phyloP scores from a whole-genome alignment of 768 basidiomycete species.

The Crepidotus variabilis region DNA sequence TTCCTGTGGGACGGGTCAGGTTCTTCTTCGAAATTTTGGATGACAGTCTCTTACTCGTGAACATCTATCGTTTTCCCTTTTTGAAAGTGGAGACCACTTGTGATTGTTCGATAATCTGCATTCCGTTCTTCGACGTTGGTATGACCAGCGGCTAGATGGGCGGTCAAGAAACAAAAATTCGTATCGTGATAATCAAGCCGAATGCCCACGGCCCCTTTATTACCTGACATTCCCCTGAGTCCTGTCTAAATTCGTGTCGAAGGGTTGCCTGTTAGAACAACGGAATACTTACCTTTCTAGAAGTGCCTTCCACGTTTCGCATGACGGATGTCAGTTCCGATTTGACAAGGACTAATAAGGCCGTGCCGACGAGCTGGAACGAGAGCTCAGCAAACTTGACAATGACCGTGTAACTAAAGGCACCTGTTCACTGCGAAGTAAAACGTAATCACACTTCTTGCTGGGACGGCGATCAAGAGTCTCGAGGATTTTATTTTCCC shows the following conservation, averaged over 20 bases:
- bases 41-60: conserved; percentile 71
- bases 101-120: conserved; percentile 87
- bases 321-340: conserved; percentile 72
- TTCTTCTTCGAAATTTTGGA: background rate
- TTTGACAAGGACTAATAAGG: conserved; percentile 82
- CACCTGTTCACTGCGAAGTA: conserved; percentile 92
- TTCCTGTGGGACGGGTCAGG: conserved; percentile 47
- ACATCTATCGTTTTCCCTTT: conserved; percentile 84
- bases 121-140: conserved; percentile 87
- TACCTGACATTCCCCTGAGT: conserved; percentile 90
- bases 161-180: conserved; percentile 92
- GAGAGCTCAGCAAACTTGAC: conserved; percentile 7
- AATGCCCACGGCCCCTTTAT: conserved; percentile 95
- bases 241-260: conserved; percentile 56
- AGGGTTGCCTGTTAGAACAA: background rate
- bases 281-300: conserved; percentile 65
- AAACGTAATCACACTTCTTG: conserved; percentile 70
- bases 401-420: conserved; percentile 3
- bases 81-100: conserved; percentile 78
- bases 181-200: conserved; percentile 90
- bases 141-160: conserved; percentile 96
- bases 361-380: conserved; percentile 87
- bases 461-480: conserved; percentile 69
- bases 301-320: conserved; percentile 88
- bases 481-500: conserved; percentile 82